Base-by-base conservation (phyloP, 2,329 filamentous ascomycete genomes). In the Epichloe sibirici region DNA sequence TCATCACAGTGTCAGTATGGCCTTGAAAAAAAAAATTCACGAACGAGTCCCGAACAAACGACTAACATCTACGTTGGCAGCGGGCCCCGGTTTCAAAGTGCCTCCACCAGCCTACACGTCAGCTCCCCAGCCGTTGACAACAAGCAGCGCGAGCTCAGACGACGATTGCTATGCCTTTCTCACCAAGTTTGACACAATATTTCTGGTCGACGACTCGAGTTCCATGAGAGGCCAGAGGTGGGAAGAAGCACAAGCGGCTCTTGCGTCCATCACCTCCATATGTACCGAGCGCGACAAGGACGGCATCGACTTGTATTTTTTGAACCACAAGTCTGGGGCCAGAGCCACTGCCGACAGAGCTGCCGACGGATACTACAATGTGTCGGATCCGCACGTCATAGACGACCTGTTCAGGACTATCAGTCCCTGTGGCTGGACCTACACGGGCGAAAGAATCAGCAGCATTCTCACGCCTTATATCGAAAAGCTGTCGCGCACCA, bases 191-290 rank as follows among this genome's bases (percentile, higher is more conserved):
- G 89, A 97, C 69, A 96, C 90, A 35, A 71, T 91, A 52, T 90
- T 97, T 65, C 70, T 97, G 1, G 88, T 97, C 63, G 91, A 97
- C 64, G 91, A 97, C 71, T 90, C 85, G n/a, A 81, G 82, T 5
- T 90, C 85, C 60, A 97, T 97, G 91, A 72, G 74, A 1, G 88
- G 85, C 15, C 64, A 71, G n/a, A 78, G 76, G 23, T 97, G 91
- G 91, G 67, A 71, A 12, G 87, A 96, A 66, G 87, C 88, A 0
- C 71, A 76, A 28, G 72, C 77, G 8, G 88, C 86, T 1, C 77
- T 97, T 2, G 70, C 76, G 35, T 75, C 81, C 47, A 90, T 97
- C 62, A 79, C 88, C 0, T 88, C 88, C 0, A 85, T 95, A 62
- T 94, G 90, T 69, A 87, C 88, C 1, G 66, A 73, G 4, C 83